Percentiles rank a stretch among this genome's conserved stretches.
Conservation (phyloP, 148 eudicot species). For the Rhododendron ferrugineum region DNA sequence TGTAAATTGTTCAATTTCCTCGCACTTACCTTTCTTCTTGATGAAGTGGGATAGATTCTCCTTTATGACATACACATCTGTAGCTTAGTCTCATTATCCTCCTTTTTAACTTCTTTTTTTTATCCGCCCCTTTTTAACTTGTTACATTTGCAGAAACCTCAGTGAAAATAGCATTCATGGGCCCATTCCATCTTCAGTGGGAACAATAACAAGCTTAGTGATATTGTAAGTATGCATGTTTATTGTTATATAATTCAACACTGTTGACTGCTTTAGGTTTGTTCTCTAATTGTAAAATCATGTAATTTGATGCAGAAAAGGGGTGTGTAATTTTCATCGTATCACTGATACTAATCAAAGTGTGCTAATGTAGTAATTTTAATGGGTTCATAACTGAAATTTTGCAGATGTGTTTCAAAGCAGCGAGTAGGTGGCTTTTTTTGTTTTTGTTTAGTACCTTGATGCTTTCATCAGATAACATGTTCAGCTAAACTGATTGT, state of each 20-base stretch:
- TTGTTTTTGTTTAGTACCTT: not conserved
- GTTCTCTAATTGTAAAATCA: not conserved
- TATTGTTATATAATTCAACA: not conserved
- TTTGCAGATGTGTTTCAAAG: not conserved
- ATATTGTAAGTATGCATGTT: constrained; percentile 50
- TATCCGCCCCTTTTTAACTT: not conserved
- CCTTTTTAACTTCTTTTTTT: not conserved
- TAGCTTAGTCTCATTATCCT: not conserved
- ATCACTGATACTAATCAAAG: not conserved
- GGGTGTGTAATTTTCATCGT: not conserved
- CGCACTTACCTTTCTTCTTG: not conserved
- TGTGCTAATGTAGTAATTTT: not conserved
- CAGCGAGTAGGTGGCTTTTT: not conserved
- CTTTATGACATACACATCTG: not conserved
- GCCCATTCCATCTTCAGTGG: constrained; percentile 71
- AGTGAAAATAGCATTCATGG: constrained; percentile 93
- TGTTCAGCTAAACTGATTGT: not conserved
- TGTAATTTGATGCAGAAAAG: constrained; percentile 2
- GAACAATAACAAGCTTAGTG: constrained; percentile 52
- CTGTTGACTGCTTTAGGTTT: not conserved
- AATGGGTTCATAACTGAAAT: not conserved
- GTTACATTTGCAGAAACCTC: constrained; percentile 61
- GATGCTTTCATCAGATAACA: not conserved
- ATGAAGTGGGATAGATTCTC: not conserved
- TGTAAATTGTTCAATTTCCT: not conserved